phyloP scores from a whole-genome alignment of 441 rosid genomes.

The Brassica balearica region DNA sequence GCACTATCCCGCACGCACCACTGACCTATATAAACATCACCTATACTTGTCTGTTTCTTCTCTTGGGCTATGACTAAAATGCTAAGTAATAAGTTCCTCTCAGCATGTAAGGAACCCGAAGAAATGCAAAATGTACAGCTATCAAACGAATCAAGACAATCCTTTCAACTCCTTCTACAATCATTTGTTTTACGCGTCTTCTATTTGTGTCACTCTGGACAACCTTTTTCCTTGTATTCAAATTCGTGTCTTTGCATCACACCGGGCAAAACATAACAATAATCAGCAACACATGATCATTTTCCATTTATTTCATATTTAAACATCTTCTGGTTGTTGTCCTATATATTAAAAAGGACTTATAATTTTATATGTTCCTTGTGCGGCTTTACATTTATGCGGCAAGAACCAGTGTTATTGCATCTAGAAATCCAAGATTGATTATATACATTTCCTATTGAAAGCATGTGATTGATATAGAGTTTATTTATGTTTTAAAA shows the following conservation, averaged over 20 bases:
- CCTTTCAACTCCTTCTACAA: background rate
- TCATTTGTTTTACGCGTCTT: background rate
- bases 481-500: background rate
- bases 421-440: background rate
- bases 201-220: background rate
- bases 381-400: background rate
- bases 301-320: background rate
- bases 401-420: conserved; percentile 1
- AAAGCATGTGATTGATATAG: background rate
- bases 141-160: background rate
- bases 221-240: background rate
- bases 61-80: background rate
- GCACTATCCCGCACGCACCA: background rate
- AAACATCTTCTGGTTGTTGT: background rate
- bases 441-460: background rate
- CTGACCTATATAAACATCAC: background rate
- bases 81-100: background rate
- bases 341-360: background rate
- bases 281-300: background rate
- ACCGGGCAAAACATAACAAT: background rate
- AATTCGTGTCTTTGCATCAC: conserved; percentile 1
- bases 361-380: conserved; percentile 6
- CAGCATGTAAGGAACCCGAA: background rate
- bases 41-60: background rate
- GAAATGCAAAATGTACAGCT: background rate